These are phyloP conservation scores for Edaphochlamys debaryana DNA, from an alignment of 139 green algal genomes.

Conservation along the genomic window DNA sequence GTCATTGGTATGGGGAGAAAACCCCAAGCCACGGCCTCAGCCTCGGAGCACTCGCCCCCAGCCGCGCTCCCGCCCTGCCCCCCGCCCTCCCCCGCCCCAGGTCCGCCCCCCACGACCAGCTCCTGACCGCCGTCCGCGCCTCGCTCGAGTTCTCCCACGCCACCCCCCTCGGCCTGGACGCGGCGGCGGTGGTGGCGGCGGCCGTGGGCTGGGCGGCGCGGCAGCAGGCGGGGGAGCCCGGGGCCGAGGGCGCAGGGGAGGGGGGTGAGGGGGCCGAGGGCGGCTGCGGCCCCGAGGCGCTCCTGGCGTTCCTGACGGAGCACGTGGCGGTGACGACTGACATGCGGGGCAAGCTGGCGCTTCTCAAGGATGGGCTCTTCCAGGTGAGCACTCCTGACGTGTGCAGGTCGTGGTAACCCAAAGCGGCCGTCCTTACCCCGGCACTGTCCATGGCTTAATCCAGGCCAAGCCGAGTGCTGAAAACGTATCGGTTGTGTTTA, in stretches of 20 bases:
- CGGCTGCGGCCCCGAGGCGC: slow-evolving; percentile 1
- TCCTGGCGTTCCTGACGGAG: slow-evolving; percentile 11
- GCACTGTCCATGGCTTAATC: too few species aligned
- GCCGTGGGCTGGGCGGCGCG: slow-evolving; percentile 15
- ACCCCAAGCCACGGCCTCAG: too few species aligned
- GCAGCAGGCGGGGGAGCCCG: not conserved
- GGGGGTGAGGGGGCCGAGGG: too few species aligned
- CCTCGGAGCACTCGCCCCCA: too few species aligned
- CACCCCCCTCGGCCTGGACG: slow-evolving; percentile 30
- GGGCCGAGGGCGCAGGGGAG: too few species aligned
- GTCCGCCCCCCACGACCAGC: not conserved
- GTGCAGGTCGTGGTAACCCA: too few species aligned
- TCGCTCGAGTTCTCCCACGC: slow-evolving; percentile 23
- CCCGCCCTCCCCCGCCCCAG: not conserved
- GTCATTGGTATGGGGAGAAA: too few species aligned
- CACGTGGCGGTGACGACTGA: slow-evolving; percentile 30
- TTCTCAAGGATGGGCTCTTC: slow-evolving; percentile 17
- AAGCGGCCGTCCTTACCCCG: too few species aligned
- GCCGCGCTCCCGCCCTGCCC: too few species aligned
- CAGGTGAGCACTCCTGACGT: slow-evolving; percentile 9
- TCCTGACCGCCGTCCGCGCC: slow-evolving; percentile 9
- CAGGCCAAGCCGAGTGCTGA: too few species aligned
- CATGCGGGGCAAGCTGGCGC: slow-evolving; percentile 29
- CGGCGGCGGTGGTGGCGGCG: slow-evolving; percentile 27
- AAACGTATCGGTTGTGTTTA: too few species aligned